Conservation (phyloP, 192 early-diverging fungal species). For the Ambispora gerdemannii region DNA sequence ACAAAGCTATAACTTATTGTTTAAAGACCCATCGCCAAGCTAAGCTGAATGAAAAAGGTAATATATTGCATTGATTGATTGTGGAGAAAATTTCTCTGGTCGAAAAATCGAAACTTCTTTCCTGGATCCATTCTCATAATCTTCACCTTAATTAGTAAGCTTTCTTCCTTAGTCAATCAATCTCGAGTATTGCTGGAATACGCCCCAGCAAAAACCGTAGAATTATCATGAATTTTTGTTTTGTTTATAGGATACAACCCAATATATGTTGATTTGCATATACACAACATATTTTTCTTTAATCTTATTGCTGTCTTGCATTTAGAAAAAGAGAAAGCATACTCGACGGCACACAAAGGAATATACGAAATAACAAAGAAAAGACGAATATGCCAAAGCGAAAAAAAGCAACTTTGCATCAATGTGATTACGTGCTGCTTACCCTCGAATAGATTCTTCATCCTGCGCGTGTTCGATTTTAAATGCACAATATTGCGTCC, state of each 20-base stretch:
- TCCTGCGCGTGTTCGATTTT: conserved; percentile 55
- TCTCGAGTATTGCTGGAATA: not conserved
- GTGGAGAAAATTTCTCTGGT: not conserved
- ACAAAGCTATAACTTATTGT: conserved; percentile 32
- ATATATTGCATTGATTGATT: not conserved
- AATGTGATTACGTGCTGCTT: too few species aligned
- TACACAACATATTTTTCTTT: too few species aligned
- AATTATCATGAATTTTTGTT: not conserved
- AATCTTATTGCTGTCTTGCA: conserved; percentile 13
- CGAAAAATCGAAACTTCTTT: not conserved
- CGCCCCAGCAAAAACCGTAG: not conserved
- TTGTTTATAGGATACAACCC: not conserved
- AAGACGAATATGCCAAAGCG: conserved; percentile 3
- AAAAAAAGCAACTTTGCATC: conserved; percentile 37
- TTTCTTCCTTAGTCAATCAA: too few species aligned
- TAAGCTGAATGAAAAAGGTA: not conserved
- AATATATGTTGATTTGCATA: not conserved
- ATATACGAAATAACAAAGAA: conserved; percentile 12
- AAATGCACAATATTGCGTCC: conserved; percentile 69
- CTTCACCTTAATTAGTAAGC: not conserved
- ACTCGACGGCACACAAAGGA: conserved; percentile 14
- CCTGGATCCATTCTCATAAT: not conserved
- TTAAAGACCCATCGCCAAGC: not conserved
- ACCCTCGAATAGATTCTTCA: conserved; percentile 60
- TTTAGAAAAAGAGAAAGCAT: too few species aligned